Evolutionary conservation across 345 rosid genomes (phyloP), one percentile per base, ranked within the genome.

Genomic region (Acer saccharum): DNA sequence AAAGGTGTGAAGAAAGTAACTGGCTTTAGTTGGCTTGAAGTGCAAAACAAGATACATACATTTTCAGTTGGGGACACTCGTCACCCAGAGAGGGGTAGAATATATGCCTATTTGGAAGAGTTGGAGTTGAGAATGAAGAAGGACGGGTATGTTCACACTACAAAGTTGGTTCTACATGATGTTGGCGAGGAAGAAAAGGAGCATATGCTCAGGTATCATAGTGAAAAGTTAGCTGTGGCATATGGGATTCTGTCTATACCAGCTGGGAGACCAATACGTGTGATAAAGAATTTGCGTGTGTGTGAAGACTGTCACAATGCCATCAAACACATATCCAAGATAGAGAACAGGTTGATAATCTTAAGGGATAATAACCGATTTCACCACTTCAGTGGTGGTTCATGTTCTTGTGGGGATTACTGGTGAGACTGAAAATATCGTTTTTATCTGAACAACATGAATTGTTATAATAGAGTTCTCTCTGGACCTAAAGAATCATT

Each of bases 101-200:
- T 91, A 74, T 85, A 86, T 72, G 79, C 86, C 20, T 89, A 83
- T 76, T 61, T 89, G 77, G 92, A 89, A 62, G 94, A 88, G 72
- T 81, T 91, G 79, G 85, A 85, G 79, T 72, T 86, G 74, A 89
- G 80, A 82, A 81, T 91, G 89, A 91, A 84, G 87, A 84, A 35
- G 65, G 90, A 85, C 35, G 91, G 93, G 68, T 89, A 86, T 79
- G 82, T 86, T 23, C 80, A 85, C n/a, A 85, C 90, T 46, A 86
- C 88, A 64, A 89, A 84, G 20, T 81, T 88, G 81, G 91, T 91
- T 72, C 83, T 91, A 67, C 91, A 91, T 78, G 94, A 91, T 74
- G 94, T 91, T 8, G 92, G 88, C 17, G 90, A 91, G 79, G 94
- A 91, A 75, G 94, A 91, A 83, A 91, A 91, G 77, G 92, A 86